Percentiles rank a stretch among this genome's conserved stretches.
phyloP scores from a whole-genome alignment of 106 monocot species.

The Dendrobium nobile region DNA sequence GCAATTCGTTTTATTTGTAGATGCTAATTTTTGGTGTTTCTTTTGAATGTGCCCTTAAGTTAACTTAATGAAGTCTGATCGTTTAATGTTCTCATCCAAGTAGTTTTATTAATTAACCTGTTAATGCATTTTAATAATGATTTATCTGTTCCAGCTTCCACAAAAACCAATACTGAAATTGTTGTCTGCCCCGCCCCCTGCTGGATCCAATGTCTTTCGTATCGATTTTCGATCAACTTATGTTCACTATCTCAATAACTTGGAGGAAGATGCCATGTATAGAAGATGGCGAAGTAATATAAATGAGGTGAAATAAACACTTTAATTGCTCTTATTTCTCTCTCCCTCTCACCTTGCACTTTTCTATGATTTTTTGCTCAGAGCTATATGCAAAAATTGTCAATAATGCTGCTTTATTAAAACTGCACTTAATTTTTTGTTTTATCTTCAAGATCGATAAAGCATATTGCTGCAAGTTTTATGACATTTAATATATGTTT shows the following conservation, averaged over 20 bases:
- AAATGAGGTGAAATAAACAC: slow-evolving; percentile 56
- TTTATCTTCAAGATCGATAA: too few species aligned
- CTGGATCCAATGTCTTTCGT: slow-evolving; percentile 65
- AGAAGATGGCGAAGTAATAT: slow-evolving; percentile 83
- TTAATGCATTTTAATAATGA: not conserved
- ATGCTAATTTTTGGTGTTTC: not conserved
- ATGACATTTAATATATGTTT: not conserved
- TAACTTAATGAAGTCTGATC: not conserved
- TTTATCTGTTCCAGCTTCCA: slow-evolving; percentile 65
- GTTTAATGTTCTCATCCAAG: not conserved
- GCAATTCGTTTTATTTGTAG: not conserved
- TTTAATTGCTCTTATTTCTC: not conserved
- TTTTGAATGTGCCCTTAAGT: not conserved
- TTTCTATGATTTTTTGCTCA: slow-evolving; percentile 8
- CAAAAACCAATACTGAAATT: slow-evolving; percentile 62
- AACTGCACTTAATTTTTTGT: not conserved
- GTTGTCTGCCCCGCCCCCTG: slow-evolving; percentile 59
- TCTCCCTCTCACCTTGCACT: not conserved
- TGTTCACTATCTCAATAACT: slow-evolving; percentile 89
- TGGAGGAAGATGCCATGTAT: slow-evolving; percentile 94
- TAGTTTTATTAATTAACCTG: not conserved
- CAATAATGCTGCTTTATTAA: not conserved
- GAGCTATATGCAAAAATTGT: not conserved
- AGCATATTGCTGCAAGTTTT: not conserved
- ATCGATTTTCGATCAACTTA: slow-evolving; percentile 86